phyloP scores from a whole-genome alignment of 495 filamentous ascomycete species.

The Hypoxylon trugodes region DNA sequence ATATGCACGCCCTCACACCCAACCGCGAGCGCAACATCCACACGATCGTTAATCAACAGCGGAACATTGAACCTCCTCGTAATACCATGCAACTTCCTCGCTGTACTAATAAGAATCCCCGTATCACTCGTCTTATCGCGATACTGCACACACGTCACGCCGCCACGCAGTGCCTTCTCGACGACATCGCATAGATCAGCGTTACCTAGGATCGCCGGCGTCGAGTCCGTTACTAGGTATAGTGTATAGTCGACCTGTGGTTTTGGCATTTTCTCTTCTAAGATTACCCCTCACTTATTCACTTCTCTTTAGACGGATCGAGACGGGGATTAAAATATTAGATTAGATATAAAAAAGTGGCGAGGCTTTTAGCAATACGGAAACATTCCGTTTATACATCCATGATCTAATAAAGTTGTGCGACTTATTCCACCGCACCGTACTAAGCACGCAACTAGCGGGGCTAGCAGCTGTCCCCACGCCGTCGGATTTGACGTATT shows the following conservation, averaged over 20 bases:
- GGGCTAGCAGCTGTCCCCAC: background rate
- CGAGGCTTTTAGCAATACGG: constrained; percentile 6
- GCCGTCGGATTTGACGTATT: constrained; percentile 11
- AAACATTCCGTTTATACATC: too few species aligned
- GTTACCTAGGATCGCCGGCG: constrained; percentile 71
- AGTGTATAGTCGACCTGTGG: constrained; percentile 62
- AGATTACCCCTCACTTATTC: too few species aligned
- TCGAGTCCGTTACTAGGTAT: constrained; percentile 94
- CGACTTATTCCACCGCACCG: too few species aligned
- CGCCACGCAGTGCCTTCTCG: constrained; percentile 77
- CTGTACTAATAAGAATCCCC: constrained; percentile 72
- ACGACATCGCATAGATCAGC: constrained; percentile 78
- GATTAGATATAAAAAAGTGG: background rate
- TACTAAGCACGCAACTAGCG: constrained; percentile 26
- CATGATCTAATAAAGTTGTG: constrained; percentile 19
- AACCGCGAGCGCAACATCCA: constrained; percentile 87
- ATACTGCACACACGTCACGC: constrained; percentile 88
- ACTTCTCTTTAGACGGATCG: too few species aligned
- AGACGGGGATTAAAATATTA: too few species aligned
- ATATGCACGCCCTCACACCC: constrained; percentile 92
- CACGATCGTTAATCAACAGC: constrained; percentile 93
- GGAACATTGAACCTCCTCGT: constrained; percentile 75
- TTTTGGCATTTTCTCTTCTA: constrained; percentile 46
- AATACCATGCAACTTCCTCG: constrained; percentile 72
- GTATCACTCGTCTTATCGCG: constrained; percentile 89